phyloP scores from a whole-genome alignment of 768 basidiomycete genomes.

The Paxillus involutus region DNA sequence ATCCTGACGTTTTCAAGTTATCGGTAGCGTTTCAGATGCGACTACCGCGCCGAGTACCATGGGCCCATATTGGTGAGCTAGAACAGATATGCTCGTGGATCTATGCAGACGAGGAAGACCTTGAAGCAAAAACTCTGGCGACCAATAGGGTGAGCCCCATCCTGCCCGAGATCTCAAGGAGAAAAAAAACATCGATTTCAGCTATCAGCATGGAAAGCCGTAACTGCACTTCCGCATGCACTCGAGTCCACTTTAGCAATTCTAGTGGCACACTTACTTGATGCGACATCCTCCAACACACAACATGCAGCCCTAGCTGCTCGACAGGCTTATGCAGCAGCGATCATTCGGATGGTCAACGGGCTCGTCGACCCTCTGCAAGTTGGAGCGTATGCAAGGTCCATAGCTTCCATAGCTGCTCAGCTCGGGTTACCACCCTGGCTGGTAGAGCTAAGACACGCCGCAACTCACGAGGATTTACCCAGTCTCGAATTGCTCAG shows the following conservation, averaged over 20 bases:
- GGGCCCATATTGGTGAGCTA: slow-evolving; percentile 67
- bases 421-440: slow-evolving; percentile 85
- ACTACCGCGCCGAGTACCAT: slow-evolving; percentile 80
- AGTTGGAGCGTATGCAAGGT: slow-evolving; percentile 82
- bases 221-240: slow-evolving; percentile 76
- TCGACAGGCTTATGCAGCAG: slow-evolving; percentile 77
- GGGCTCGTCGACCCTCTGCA: slow-evolving; percentile 95
- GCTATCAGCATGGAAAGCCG: slow-evolving; percentile 81
- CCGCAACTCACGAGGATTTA: slow-evolving; percentile 93
- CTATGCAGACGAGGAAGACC: slow-evolving; percentile 61
- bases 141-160: slow-evolving; percentile 58
- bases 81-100: slow-evolving; percentile 79
- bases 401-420: slow-evolving; percentile 84
- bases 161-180: neutral
- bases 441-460: slow-evolving; percentile 92
- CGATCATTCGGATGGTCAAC: slow-evolving; percentile 89
- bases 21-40: slow-evolving; percentile 45
- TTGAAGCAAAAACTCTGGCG: slow-evolving; percentile 54
- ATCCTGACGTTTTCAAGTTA: neutral
- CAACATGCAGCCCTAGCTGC: slow-evolving; percentile 42
- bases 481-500: slow-evolving; percentile 80
- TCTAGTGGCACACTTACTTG: slow-evolving; percentile 58
- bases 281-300: slow-evolving; percentile 31
- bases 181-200: slow-evolving; percentile 30
- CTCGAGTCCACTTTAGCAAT: slow-evolving; percentile 71